Percentiles rank a stretch among this genome's conserved stretches.
Conservation (phyloP, 257 asterid species). For the Solanum appendiculatum region DNA sequence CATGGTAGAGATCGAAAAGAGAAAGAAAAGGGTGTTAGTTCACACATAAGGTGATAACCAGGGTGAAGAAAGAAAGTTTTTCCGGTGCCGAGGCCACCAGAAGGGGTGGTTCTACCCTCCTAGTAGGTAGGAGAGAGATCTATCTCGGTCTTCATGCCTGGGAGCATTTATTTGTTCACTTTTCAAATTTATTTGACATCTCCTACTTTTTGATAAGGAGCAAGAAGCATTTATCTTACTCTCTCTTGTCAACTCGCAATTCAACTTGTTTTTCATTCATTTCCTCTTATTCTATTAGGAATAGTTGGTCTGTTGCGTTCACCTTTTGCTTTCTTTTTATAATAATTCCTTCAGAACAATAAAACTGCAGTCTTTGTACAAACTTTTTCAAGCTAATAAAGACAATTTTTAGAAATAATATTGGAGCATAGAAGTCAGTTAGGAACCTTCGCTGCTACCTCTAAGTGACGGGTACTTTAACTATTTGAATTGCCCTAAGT, state of each 20-base stretch:
- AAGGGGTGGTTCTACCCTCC: too few relatives aligned
- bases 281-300: neutral
- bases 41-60: too few relatives aligned
- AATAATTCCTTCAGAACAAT: neutral
- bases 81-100: too few relatives aligned
- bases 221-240: neutral
- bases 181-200: too few relatives aligned
- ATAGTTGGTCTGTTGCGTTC: neutral
- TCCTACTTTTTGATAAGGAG: neutral
- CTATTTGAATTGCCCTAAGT: neutral
- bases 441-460: neutral
- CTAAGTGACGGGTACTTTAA: neutral
- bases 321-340: neutral
- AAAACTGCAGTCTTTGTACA: neutral
- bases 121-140: too few relatives aligned
- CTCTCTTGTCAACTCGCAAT: neutral
- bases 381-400: neutral
- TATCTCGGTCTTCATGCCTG: too few relatives aligned
- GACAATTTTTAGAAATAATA: neutral
- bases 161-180: too few relatives aligned
- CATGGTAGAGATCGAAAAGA: too few relatives aligned
- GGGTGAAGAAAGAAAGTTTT: too few relatives aligned
- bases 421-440: neutral
- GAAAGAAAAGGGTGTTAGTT: too few relatives aligned
- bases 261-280: neutral